Base-by-base conservation (phyloP, 768 basidiomycete species). In the Psilocybe cyanescens region DNA sequence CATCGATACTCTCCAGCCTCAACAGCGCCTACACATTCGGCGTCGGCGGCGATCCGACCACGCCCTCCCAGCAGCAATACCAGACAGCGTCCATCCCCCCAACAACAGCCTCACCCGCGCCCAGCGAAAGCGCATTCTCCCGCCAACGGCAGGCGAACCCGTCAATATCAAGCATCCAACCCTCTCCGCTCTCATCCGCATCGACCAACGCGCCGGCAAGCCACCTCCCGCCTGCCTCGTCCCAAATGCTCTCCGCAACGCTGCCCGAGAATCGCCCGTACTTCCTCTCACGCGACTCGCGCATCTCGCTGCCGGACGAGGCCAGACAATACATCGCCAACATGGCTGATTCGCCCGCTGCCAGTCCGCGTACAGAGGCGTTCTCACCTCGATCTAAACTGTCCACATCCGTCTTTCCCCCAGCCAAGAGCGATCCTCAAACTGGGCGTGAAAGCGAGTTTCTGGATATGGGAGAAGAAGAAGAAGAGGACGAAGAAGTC, bases 251-350 rank as follows among this genome's bases (percentile, higher is more conserved):
- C 8, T 51, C 50, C 14, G 24, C 24, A 24, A 24, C 24, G 24
- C 24, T 24, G 24, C 61, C 67, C 30, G 78, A 78, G 68, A 69
- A 70, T 62, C 72, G 74, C 19, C 71, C 72, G n/a, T 70, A 75
- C 45, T 55, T 69, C 4, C 65, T 78, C 16, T 83, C 84, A n/a
- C 83, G 88, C 57, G 88, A 88, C 54, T 92, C 90, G 8, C 82
- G 83, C 24, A 83, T 89, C 53, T 85, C 88, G 35, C 79, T 92
- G 39, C 89, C 92, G 1, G 90, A 92, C 57, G 92, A 94, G 71
- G 88, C 91, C 14, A 85, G 80, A 64, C 86, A 83, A 51, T 92
- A 91, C 68, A 88, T 91, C 58, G 80, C 85, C 39, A 85, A 82
- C 66, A 86, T 90, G 83, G 75, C 74, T 39, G 90, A 91, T 58